phyloP scores from a whole-genome alignment of 495 filamentous ascomycete genomes.

The Aspergillus bertholletiae region DNA sequence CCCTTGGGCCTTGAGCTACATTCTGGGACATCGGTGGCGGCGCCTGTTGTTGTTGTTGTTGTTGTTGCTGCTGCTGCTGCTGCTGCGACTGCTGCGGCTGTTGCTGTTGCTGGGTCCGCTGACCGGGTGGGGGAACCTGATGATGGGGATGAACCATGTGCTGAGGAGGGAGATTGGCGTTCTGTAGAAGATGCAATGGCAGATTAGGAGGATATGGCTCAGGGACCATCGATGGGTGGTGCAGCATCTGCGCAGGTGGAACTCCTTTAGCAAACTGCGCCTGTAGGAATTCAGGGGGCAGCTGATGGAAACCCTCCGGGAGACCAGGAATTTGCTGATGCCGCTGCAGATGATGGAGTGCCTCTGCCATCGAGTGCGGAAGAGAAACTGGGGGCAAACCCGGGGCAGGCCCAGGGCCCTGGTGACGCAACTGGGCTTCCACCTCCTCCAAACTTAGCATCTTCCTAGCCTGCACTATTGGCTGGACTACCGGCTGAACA shows the following conservation, averaged over 20 bases:
- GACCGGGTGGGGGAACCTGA: constrained; percentile 27
- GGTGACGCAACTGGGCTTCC: constrained; percentile 83
- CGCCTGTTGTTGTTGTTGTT: constrained; percentile 24
- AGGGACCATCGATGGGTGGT: constrained; percentile 42
- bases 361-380: constrained; percentile 27
- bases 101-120: constrained; percentile 44
- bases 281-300: constrained; percentile 48
- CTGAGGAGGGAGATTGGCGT: constrained; percentile 36
- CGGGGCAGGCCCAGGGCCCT: constrained; percentile 39
- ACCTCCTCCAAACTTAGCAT: constrained; percentile 97
- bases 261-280: constrained; percentile 47
- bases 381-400: constrained; percentile 31
- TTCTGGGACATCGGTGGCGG: constrained; percentile 18
- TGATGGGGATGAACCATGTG: constrained; percentile 30
- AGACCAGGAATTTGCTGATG: constrained; percentile 40
- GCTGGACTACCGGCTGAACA: constrained; percentile 9
- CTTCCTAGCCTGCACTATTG: constrained; percentile 53
- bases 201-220: constrained; percentile 42
- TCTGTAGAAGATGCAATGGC: constrained; percentile 36
- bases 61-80: constrained; percentile 21
- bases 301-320: constrained; percentile 36
- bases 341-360: constrained; percentile 31
- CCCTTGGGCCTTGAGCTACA: constrained; percentile 22
- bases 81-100: constrained; percentile 23
- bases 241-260: constrained; percentile 45